Evolutionary conservation across 306 rosid species (phyloP).

Genomic region (Quercus gilva): DNA sequence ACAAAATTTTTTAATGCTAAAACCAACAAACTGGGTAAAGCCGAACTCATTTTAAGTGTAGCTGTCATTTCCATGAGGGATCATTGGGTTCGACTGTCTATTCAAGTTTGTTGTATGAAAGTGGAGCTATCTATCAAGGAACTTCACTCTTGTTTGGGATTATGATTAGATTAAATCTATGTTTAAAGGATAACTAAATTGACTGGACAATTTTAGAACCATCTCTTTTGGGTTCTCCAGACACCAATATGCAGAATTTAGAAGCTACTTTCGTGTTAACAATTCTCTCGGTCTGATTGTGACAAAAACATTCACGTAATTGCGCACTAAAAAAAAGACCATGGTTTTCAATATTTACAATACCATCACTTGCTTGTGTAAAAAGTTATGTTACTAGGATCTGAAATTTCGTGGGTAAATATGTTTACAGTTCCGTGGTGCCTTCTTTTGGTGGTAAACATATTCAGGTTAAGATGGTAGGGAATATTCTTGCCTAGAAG

Average conservation of each 20-base stretch:
- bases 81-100: not conserved
- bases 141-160: no score
- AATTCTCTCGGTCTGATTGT: not conserved
- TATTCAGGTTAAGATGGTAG: not conserved
- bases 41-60: not conserved
- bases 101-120: not conserved
- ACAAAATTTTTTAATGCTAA: not conserved
- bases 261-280: no score
- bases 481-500: constrained; percentile 30
- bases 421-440: not conserved
- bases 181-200: no score
- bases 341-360: not conserved
- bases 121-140: not conserved
- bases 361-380: not conserved
- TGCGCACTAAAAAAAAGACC: not conserved
- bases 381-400: not conserved
- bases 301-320: not conserved
- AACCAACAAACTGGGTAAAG: not conserved
- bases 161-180: no score
- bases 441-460: constrained; percentile 4
- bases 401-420: not conserved
- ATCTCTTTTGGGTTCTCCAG: no score
- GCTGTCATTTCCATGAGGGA: not conserved
- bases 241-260: no score
- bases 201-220: no score